Evolutionary conservation across 1,284 basidiomycete species (phyloP).

Genomic region (Irpex lacteus): DNA sequence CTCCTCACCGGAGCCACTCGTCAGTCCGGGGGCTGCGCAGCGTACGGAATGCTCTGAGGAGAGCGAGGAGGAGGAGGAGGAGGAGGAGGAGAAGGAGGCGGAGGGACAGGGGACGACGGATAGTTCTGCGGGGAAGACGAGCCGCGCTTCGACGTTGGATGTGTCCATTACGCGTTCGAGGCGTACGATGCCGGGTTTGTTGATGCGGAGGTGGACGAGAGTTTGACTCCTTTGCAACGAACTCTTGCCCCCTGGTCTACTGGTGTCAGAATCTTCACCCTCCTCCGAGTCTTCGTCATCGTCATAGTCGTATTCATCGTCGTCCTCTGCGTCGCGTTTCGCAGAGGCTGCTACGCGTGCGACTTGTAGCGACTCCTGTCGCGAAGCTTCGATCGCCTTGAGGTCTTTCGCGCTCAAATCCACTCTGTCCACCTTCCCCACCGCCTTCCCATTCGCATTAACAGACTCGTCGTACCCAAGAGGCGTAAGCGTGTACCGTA

Average conservation of each 20-base stretch:
- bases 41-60: constrained; percentile 48
- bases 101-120: constrained; percentile 80
- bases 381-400: constrained; percentile 59
- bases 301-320: constrained; percentile 60
- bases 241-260: constrained; percentile 28
- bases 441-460: constrained; percentile 12
- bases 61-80: constrained; percentile 9
- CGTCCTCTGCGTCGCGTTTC: constrained; percentile 34
- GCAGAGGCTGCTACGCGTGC: constrained; percentile 36
- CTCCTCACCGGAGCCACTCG: constrained; percentile 57
- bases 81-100: constrained; percentile 54
- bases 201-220: constrained; percentile 69
- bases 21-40: constrained; percentile 45
- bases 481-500: constrained; percentile 78
- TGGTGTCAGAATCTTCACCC: constrained; percentile 9
- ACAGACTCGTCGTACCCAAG: constrained; percentile 50
- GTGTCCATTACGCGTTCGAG: constrained; percentile 73
- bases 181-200: constrained; percentile 68
- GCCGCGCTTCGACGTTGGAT: constrained; percentile 62
- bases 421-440: constrained; percentile 47
- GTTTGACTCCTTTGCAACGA: constrained; percentile 69
- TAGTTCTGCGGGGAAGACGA: constrained; percentile 68
- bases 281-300: constrained; percentile 41
- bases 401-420: constrained; percentile 66
- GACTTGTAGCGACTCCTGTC: constrained; percentile 48